Base-by-base conservation (phyloP, 129 eudicot genomes). In the Solidago caesia region DNA sequence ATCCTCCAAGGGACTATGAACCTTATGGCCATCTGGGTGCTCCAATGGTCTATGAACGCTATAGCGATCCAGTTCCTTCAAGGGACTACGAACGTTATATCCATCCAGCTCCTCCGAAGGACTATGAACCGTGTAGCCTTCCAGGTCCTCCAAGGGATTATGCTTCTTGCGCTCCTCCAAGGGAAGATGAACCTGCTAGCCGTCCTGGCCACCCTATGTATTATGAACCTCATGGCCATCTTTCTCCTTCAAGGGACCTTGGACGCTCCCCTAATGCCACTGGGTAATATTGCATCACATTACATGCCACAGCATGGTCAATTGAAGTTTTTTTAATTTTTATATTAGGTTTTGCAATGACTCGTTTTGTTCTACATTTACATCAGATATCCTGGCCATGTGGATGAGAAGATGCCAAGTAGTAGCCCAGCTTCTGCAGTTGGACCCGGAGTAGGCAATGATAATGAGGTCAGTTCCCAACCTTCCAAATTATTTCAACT, bases 391-490 rank as follows among this genome's bases (percentile, higher is more conserved):
- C 72, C 74, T 64, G 72, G 73, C 68, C 70, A 15, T 10, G 71
- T 79, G 73, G 84, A 80, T 57, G 56, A 51, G 57, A 82, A 70
- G 58, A 77, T 82, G 58, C 65, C 85, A 77, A 73, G 60, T 73
- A 72, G 74, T 82, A 77, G 78, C 56, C 52, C 44, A 16, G 73
- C 75, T 76, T 66, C 89, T 51, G 75, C 16, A 59, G 71, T 80
- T 74, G 84, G 75, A 59, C 44, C 82, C 26, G 92, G 92, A 72
- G 70, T 72, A 48, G 77, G 71, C 81, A 71, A 72, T 74, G 48
- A 55, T 15, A 75, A 77, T 63, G 89, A 85, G 88, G 92, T 88
- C 78, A 67, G 87, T 64, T n/a, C 41, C 66, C n/a, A 9, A 65
- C 25, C 66, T 46, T 63, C 52, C 70, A 12, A 39, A 29, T 63